phyloP scores from a whole-genome alignment of 768 basidiomycete genomes.

The Hygrocybe coccinea region DNA sequence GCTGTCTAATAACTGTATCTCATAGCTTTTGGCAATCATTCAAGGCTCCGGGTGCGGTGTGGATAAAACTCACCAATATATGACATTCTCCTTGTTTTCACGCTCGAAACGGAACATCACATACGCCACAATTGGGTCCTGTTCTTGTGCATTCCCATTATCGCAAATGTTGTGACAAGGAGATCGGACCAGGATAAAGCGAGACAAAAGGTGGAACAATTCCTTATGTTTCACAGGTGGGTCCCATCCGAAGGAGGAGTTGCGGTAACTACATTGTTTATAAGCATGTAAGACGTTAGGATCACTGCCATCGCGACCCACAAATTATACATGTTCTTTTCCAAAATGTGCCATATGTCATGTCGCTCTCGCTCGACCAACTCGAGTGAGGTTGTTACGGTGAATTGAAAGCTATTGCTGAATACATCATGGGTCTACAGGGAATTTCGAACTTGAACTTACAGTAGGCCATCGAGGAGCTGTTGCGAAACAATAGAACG shows the following conservation, averaged over 20 bases:
- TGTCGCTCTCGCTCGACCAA: slow-evolving; percentile 34
- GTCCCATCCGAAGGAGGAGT: slow-evolving; percentile 65
- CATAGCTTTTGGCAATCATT: slow-evolving; percentile 51
- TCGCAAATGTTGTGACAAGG: slow-evolving; percentile 6
- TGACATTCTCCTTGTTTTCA: slow-evolving; percentile 52
- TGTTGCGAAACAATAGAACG: slow-evolving; percentile 5
- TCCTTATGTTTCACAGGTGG: slow-evolving; percentile 52
- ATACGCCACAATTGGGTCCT: slow-evolving; percentile 32
- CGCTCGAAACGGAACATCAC: slow-evolving; percentile 70
- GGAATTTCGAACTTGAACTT: not conserved
- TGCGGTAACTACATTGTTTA: slow-evolving; percentile 39
- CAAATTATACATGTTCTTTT: slow-evolving; percentile 55
- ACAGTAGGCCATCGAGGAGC: not conserved
- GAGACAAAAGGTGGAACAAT: slow-evolving; percentile 53
- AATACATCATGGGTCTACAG: not conserved
- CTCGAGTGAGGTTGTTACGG: slow-evolving; percentile 19
- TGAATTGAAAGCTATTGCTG: not conserved
- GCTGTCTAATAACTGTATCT: slow-evolving; percentile 55
- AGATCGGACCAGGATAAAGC: slow-evolving; percentile 50
- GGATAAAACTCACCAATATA: slow-evolving; percentile 59
- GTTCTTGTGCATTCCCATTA: slow-evolving; percentile 6
- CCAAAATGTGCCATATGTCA: slow-evolving; percentile 50
- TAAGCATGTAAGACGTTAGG: not conserved
- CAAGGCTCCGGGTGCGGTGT: not conserved
- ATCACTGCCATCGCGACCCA: slow-evolving; percentile 20